Percentiles rank a stretch among this genome's conserved stretches.
Conservation (phyloP, 2,329 filamentous ascomycete species). For the Ceratocystis diversiconidia region DNA sequence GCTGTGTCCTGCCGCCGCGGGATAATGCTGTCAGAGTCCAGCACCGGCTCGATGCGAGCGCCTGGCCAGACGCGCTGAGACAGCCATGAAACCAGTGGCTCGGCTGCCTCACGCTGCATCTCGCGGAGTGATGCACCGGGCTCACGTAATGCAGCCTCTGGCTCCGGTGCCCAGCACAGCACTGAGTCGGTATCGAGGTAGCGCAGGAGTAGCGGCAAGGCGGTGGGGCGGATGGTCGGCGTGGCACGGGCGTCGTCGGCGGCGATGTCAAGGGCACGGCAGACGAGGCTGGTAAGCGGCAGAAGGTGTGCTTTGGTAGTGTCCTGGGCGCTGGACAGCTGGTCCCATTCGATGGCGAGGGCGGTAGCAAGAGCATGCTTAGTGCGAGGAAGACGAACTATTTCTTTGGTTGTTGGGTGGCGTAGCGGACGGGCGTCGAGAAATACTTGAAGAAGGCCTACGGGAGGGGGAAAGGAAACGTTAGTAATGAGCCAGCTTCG, state of each 20-base stretch:
- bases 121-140: slow-evolving; percentile 44
- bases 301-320: slow-evolving; percentile 77
- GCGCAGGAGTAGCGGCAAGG: slow-evolving; percentile 57
- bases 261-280: slow-evolving; percentile 69
- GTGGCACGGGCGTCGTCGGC: slow-evolving; percentile 41
- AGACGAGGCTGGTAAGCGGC: slow-evolving; percentile 72
- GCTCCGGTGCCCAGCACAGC: slow-evolving; percentile 66
- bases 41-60: slow-evolving; percentile 59
- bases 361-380: slow-evolving; percentile 75
- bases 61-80: slow-evolving; percentile 69
- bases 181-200: slow-evolving; percentile 88
- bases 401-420: slow-evolving; percentile 55
- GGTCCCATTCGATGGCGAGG: slow-evolving; percentile 87
- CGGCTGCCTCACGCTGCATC: slow-evolving; percentile 54
- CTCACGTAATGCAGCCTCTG: slow-evolving; percentile 32
- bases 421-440: slow-evolving; percentile 71
- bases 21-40: slow-evolving; percentile 64
- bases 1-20: slow-evolving; percentile 57
- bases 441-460: slow-evolving; percentile 44
- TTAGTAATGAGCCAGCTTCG: not conserved
- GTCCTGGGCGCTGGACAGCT: slow-evolving; percentile 66
- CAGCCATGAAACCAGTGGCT: slow-evolving; percentile 58
- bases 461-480: not conserved
- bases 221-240: slow-evolving; percentile 45
- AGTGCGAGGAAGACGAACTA: slow-evolving; percentile 55